Evolutionary conservation across 1,139 yeast genomes (phyloP).

Genomic region (Geotrichum histeridarum): DNA sequence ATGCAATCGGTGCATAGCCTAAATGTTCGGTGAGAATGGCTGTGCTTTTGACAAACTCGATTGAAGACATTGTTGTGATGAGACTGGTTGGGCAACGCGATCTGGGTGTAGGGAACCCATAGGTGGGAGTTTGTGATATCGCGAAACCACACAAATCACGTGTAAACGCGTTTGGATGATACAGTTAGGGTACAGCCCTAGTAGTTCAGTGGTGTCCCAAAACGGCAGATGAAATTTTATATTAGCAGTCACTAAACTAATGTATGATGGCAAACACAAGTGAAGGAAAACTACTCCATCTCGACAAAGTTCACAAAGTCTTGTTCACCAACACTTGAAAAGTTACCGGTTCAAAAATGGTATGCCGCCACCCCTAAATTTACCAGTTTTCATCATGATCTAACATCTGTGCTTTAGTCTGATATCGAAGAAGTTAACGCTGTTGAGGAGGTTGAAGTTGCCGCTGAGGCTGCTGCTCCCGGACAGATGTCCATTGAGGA

Average conservation of each 20-base stretch:
- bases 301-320: background rate
- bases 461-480: slow-evolving; percentile 65
- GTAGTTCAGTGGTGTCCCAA: too few species aligned
- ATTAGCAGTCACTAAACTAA: background rate
- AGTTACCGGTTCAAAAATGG: background rate
- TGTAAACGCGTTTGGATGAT: background rate
- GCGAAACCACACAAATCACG: background rate
- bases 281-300: background rate
- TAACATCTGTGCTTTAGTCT: slow-evolving; percentile 31
- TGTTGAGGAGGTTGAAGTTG: slow-evolving; percentile 78
- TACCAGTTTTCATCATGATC: background rate
- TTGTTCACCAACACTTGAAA: background rate
- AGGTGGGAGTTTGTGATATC: background rate
- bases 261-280: background rate
- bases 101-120: too few species aligned
- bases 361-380: background rate
- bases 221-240: too few species aligned
- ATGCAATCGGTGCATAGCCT: slow-evolving; percentile 80
- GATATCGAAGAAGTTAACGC: slow-evolving; percentile 40
- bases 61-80: background rate
- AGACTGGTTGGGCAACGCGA: background rate
- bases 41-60: slow-evolving; percentile 32
- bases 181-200: slow-evolving; percentile 1
- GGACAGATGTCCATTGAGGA: slow-evolving; percentile 96
- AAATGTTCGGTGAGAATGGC: slow-evolving; percentile 77